Evolutionary conservation across 192 early-diverging fungal species (phyloP).

Genomic region (Glomus cerebriforme): DNA sequence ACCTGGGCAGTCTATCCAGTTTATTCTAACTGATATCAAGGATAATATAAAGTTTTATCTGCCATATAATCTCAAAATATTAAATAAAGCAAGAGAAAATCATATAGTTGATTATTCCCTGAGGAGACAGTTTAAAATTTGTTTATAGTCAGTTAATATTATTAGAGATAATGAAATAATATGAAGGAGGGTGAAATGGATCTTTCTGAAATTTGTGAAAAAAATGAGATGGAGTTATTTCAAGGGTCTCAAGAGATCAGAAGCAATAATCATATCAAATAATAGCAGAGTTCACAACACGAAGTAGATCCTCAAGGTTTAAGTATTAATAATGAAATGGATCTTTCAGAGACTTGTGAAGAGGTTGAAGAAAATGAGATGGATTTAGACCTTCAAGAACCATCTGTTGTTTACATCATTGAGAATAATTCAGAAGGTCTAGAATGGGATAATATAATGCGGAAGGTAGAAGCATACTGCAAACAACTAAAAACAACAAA

Average conservation of each 20-base stretch:
- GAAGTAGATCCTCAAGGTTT: background rate
- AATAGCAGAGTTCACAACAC: slow-evolving; percentile 26
- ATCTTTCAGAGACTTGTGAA: slow-evolving; percentile 19
- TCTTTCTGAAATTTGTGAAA: no score
- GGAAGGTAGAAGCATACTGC: slow-evolving; percentile 18
- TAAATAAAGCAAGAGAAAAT: no score
- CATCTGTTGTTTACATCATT: slow-evolving; percentile 2
- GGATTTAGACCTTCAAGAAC: slow-evolving; percentile 21
- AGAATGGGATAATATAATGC: slow-evolving; percentile 20
- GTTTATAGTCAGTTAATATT: no score
- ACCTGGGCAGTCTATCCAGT: background rate
- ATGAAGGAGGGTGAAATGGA: slow-evolving; percentile 12
- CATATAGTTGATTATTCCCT: no score
- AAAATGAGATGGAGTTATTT: no score
- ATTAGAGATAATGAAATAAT: no score
- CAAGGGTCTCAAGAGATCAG: slow-evolving; percentile 24
- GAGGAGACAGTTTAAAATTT: no score
- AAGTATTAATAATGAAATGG: slow-evolving; percentile 11
- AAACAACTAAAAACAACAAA: background rate
- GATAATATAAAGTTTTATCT: no score
- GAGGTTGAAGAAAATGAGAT: slow-evolving; percentile 11
- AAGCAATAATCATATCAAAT: slow-evolving; percentile 8
- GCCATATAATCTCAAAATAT: no score
- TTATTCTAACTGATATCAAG: slow-evolving; percentile 12
- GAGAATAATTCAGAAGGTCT: slow-evolving; percentile 19